Percentiles rank a stretch among this genome's conserved stretches.
Conservation (phyloP, 768 basidiomycete species). For the Neoboletus subvelutipes region DNA sequence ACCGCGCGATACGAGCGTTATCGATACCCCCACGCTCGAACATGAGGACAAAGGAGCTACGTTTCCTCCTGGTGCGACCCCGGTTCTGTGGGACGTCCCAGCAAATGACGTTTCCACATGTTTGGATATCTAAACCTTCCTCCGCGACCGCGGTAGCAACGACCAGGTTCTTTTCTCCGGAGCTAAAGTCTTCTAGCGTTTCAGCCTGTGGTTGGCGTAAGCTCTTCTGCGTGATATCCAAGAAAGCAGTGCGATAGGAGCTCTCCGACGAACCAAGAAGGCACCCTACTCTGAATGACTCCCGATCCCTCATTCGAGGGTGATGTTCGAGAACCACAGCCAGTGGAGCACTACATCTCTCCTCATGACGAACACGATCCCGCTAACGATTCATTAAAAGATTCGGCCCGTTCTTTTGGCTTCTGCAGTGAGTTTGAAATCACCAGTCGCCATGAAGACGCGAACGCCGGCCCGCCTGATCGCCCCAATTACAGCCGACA, state of each 20-base stretch:
- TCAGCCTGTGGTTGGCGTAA: slow-evolving; percentile 50
- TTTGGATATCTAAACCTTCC: slow-evolving; percentile 82
- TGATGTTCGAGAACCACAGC: slow-evolving; percentile 59
- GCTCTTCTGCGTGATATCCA: slow-evolving; percentile 68
- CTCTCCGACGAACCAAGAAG: slow-evolving; percentile 67
- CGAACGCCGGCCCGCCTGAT: slow-evolving; percentile 52
- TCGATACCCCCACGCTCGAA: slow-evolving; percentile 48
- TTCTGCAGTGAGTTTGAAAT: slow-evolving; percentile 52
- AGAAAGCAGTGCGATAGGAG: slow-evolving; percentile 53
- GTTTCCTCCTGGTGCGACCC: slow-evolving; percentile 67
- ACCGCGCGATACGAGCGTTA: slow-evolving; percentile 46
- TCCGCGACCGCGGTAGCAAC: slow-evolving; percentile 81
- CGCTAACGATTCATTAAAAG: slow-evolving; percentile 55
- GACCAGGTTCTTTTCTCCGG: slow-evolving; percentile 69
- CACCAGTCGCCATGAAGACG: slow-evolving; percentile 59
- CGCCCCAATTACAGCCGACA: slow-evolving; percentile 43
- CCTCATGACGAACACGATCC: slow-evolving; percentile 75
- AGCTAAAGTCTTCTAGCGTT: slow-evolving; percentile 61
- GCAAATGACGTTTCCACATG: slow-evolving; percentile 78
- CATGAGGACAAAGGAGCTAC: slow-evolving; percentile 76
- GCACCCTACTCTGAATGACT: slow-evolving; percentile 52
- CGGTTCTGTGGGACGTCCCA: slow-evolving; percentile 81
- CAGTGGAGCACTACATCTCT: slow-evolving; percentile 71
- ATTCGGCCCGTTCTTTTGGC: slow-evolving; percentile 55
- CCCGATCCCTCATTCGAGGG: slow-evolving; percentile 45